These are phyloP conservation scores for Fusarium acutatum DNA, from an alignment of 2,329 filamentous ascomycete genomes.

Conservation along the genomic window DNA sequence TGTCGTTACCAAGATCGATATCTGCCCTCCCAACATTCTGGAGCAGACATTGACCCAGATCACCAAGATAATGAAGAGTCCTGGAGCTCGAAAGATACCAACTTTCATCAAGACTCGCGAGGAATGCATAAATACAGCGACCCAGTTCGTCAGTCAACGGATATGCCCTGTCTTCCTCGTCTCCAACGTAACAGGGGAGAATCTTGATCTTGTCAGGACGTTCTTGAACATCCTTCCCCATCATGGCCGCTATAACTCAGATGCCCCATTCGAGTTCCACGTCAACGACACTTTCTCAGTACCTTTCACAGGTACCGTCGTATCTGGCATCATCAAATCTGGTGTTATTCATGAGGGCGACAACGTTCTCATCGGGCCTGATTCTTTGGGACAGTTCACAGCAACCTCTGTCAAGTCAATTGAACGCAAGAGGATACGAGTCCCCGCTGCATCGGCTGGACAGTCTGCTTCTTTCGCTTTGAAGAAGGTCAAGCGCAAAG, in stretches of 20 bases:
- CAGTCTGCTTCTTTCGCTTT: conserved; percentile 94
- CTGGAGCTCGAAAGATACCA: conserved; percentile 92
- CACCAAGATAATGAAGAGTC: conserved; percentile 91
- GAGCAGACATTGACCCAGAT: conserved; percentile 93
- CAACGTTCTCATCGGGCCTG: conserved; percentile 85
- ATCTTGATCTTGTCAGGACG: conserved; percentile 86
- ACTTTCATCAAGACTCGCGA: conserved; percentile 93
- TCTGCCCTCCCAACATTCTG: conserved; percentile 94
- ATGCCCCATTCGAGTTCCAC: conserved; percentile 91
- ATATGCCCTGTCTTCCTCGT: conserved; percentile 99
- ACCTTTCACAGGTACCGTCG: conserved; percentile 94
- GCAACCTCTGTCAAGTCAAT: conserved; percentile 90
- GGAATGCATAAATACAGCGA: conserved; percentile 93
- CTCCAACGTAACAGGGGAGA: conserved; percentile 95
- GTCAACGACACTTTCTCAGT: conserved; percentile 99
- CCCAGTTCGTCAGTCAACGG: conserved; percentile 92
- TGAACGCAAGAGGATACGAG: conserved; percentile 89
- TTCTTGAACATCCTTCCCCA: conserved; percentile 97
- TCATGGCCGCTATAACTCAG: conserved; percentile 89
- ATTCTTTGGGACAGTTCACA: conserved; percentile 88
- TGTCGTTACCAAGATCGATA: conserved; percentile 97
- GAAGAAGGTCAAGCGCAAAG: conserved; percentile 85
- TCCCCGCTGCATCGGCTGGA: conserved; percentile 87
- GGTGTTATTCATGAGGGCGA: conserved; percentile 93
- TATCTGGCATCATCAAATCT: conserved; percentile 90